Base-by-base conservation (phyloP, 495 filamentous ascomycete species). In the Penicillium taxi region DNA sequence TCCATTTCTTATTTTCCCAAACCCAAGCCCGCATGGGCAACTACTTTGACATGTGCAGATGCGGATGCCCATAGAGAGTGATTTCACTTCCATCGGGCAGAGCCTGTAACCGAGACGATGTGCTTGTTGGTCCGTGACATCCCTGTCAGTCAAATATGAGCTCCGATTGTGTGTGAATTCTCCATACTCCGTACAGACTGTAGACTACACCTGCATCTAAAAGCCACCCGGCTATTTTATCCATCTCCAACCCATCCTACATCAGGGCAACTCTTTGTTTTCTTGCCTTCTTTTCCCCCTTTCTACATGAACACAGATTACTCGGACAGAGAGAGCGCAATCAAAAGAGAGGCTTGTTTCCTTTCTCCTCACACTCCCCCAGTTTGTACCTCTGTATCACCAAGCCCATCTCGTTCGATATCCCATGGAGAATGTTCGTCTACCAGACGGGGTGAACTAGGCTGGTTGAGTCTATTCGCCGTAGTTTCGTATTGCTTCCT, bases 381-480 rank as follows among this genome's bases (percentile, higher is more conserved):
- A 13, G 18, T 33, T 35, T 35, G 14, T 15, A 11, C 26, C 9
- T 8, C 27, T 21, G 11, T 11, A 35, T 14, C 18, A 9, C 31
- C 11, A 9, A n/a, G n/a, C n/a, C n/a, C n/a, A n/a, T n/a, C n/a
- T n/a, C n/a, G n/a, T n/a, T n/a, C n/a, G n/a, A n/a, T n/a, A n/a
- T n/a, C n/a, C n/a, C n/a, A n/a, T 13, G 23, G 39, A 43, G 23
- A 32, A 53, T 53, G 50, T 53, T 29, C 22, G 21, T 37, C 36
- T 47, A 50, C 21, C 50, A 53, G 17, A 53, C 50, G 11, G 39
- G 47, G 36, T 50, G 47, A 41, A 37, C 13, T 13, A 11, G 44
- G 29, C 44, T 34, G 9, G 15, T 15, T 13, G 21, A 41, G 43
- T 37, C 42, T 17, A 30, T n/a, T 38, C 14, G 12, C 35, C 30